Base-by-base conservation (phyloP, 371 early-diverging fungal species). In the Chytridium lagenaria region DNA sequence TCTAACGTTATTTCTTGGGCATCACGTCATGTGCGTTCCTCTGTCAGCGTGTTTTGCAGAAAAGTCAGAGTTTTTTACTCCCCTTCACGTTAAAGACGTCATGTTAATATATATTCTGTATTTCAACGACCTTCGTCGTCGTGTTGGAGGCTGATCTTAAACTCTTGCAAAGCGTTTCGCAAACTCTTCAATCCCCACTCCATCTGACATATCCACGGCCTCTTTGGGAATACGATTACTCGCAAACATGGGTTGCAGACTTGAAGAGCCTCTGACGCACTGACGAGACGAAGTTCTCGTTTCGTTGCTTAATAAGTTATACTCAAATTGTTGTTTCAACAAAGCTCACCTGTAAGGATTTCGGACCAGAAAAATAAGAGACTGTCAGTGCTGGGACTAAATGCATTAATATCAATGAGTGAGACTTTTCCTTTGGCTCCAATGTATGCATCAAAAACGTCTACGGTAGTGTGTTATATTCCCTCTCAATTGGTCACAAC, bases 361-460 rank as follows among this genome's bases (percentile, higher is more conserved):
- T 95, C 95, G 5, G 80, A 73, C 96, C 96, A 96, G 22, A 80
- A 79, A 76, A 88, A 96, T 19, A 97, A 79, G 16, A 94, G 82
- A 22, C 91, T 73, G 73, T 97, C 96, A 0, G 96, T 95, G 1
- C 86, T 82, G 38, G 83, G 81, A 40, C 87, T 83, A 76, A 93
- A 92, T 0, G 95, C 95, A 75, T 95, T 95, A 77, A 97, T 92
- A 80, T 97, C 97, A 1, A 97, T 81, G 3, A 97, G 75, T 76
- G 85, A 93, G 1, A 91, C 90, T 7, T 81, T 79, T 40, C 82
- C 81, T 23, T 83, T 81, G 44, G 84, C 79, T 49, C 87, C 87
- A 26, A 95, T 76, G 77, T 95, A 96, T 0, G 93, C 93, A 79
- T 97, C 97, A 76, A 95, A 92, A 10, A 91, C 93, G 79, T 90